Evolutionary conservation across 257 asterid genomes (phyloP), one percentile per base, ranked within the genome.

Genomic region (Scutellaria barbata): DNA sequence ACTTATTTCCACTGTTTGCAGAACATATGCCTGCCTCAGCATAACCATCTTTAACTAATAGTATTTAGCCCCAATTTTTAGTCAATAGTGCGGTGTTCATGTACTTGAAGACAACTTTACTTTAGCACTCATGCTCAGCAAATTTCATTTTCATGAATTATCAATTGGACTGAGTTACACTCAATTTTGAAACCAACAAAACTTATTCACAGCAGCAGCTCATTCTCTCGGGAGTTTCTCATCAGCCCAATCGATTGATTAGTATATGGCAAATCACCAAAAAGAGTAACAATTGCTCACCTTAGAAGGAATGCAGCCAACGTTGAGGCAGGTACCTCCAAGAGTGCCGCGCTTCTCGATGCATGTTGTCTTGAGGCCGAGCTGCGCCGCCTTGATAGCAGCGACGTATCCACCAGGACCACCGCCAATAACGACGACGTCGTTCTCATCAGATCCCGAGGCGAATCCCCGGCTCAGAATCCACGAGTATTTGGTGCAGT

Each of bases 331-430:
- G 69, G 99, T 95, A 3, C 98, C 99, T 7, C 99, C 99, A 51
- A 95, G 95, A 37, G 95, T 6, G 35, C 99, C 99, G 14, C 99
- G 97, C 77, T 95, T 95, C 87, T 95, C 99, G 74, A 95, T 86
- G 77, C 99, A 95, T 20, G 99, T 92, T 63, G 99, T 95, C 74
- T 90, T 95, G 77, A 95, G 92, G 39, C 99, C 99, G 10, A 95
- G 87, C 86, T 95, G 98, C 10, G 99, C 99, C 14, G 99, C 99
- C 84, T 95, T 95, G 72, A 95, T 95, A 25, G 99, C 99, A 43
- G 97, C 99, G 41, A 95, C 98, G 73, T 95, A 95, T 12, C 99
- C 99, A 0, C 99, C 98, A 0, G 99, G 99, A 4, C 99, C 99
- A 53, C 99, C 98, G 40, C 99, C 99, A n/a, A 95, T 84, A 7